phyloP scores from a whole-genome alignment of 2,329 filamentous ascomycete genomes.

The Nigrospora oryzae region DNA sequence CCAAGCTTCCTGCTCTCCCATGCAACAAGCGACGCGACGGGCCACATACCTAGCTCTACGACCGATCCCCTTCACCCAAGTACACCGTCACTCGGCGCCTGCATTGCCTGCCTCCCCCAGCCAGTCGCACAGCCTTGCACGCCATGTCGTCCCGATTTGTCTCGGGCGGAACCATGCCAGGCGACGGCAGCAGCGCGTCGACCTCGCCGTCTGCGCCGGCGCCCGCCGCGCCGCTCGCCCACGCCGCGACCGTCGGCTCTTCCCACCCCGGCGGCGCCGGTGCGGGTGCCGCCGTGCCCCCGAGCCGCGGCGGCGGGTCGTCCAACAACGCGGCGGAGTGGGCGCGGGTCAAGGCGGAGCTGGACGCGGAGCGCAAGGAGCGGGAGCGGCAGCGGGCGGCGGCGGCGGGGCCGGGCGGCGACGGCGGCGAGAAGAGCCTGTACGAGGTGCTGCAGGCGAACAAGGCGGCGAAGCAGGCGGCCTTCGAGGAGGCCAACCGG shows the following conservation, averaged over 20 bases:
- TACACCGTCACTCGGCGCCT: too few relatives aligned
- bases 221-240: slow-evolving; percentile 6
- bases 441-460: slow-evolving; percentile 75
- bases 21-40: too few relatives aligned
- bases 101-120: too few relatives aligned
- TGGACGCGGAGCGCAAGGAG: slow-evolving; percentile 50
- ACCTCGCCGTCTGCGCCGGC: not conserved
- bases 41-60: too few relatives aligned
- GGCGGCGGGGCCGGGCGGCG: slow-evolving; percentile 28
- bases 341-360: slow-evolving; percentile 54
- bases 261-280: not conserved
- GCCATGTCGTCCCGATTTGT: slow-evolving; percentile 47
- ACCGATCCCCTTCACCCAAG: too few relatives aligned
- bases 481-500: slow-evolving; percentile 65
- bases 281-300: slow-evolving; percentile 6
- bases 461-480: slow-evolving; percentile 79
- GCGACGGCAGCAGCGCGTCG: slow-evolving; percentile 12
- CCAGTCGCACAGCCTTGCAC: too few relatives aligned
- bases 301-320: not conserved
- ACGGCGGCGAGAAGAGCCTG: slow-evolving; percentile 47
- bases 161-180: slow-evolving; percentile 42
- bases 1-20: too few relatives aligned
- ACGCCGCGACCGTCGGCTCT: slow-evolving; percentile 5
- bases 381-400: slow-evolving; percentile 41
- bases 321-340: slow-evolving; percentile 28